Percentiles rank a stretch among this genome's conserved stretches.
These are phyloP conservation scores for Gamarada debralockiae DNA, from an alignment of 495 filamentous ascomycete species.

Conservation along the genomic window DNA sequence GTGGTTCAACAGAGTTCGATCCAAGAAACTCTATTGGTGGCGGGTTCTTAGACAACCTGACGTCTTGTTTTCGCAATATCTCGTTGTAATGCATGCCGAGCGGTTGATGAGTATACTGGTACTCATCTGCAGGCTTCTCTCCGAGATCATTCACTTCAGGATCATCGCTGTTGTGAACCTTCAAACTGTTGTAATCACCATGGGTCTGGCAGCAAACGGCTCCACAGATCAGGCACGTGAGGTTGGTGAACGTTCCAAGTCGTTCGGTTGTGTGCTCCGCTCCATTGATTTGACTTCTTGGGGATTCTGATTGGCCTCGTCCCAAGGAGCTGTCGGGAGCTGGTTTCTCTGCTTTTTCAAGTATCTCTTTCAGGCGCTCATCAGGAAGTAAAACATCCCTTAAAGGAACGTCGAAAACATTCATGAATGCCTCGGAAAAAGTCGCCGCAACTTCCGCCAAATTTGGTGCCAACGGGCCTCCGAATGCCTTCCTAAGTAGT, in stretches of 20 bases:
- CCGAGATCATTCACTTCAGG: not conserved
- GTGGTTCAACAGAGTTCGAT: not conserved
- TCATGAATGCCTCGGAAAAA: slow-evolving; percentile 13
- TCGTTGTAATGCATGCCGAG: not conserved
- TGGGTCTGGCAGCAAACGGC: slow-evolving; percentile 21
- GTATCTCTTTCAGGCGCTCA: slow-evolving; percentile 17
- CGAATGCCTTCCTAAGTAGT: not conserved
- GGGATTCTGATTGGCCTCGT: not conserved
- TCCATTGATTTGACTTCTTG: not conserved
- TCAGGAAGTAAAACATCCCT: slow-evolving; percentile 10
- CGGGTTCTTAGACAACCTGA: not conserved
- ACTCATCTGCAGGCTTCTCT: not conserved
- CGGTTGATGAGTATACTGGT: slow-evolving; percentile 5
- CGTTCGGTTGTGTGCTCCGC: not conserved
- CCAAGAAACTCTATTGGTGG: not conserved
- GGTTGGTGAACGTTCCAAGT: slow-evolving; percentile 16
- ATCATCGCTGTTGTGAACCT: slow-evolving; percentile 1
- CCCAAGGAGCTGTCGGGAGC: slow-evolving; percentile 1
- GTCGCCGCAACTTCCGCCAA: not conserved
- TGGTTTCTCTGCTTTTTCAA: not conserved
- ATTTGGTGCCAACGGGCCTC: not conserved
- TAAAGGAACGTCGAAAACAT: slow-evolving; percentile 11
- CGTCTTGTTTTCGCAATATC: slow-evolving; percentile 3
- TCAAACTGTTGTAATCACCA: slow-evolving; percentile 15
- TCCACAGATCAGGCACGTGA: slow-evolving; percentile 22